phyloP scores from a whole-genome alignment of 495 filamentous ascomycete species.

The Aspergillus incahuasiensis region DNA sequence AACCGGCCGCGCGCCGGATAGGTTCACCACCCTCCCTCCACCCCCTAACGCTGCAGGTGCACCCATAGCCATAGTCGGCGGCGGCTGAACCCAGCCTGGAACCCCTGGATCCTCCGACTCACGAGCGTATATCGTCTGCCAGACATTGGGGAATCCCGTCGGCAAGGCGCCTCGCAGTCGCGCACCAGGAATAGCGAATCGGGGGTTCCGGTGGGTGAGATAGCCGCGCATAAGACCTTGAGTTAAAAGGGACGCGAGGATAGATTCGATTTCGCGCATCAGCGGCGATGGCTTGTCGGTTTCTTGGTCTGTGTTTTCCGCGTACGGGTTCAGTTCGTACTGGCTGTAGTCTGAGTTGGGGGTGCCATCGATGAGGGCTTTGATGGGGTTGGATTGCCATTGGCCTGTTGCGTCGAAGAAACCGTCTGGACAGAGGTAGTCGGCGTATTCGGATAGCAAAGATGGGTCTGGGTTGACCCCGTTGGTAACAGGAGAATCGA shows the following conservation, averaged over 20 bases:
- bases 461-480: slow-evolving; percentile 11
- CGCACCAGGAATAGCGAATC: slow-evolving; percentile 79
- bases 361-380: slow-evolving; percentile 33
- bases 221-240: slow-evolving; percentile 87
- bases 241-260: slow-evolving; percentile 69
- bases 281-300: slow-evolving; percentile 46
- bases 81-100: slow-evolving; percentile 53
- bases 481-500: slow-evolving; percentile 12
- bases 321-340: slow-evolving; percentile 40
- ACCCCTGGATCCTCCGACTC: slow-evolving; percentile 40
- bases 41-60: slow-evolving; percentile 18
- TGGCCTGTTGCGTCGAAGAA: slow-evolving; percentile 35
- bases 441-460: slow-evolving; percentile 29
- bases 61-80: slow-evolving; percentile 11
- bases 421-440: slow-evolving; percentile 34
- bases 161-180: slow-evolving; percentile 57
- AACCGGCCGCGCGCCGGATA: slow-evolving; percentile 49
- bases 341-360: slow-evolving; percentile 43
- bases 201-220: slow-evolving; percentile 66
- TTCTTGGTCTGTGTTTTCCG: slow-evolving; percentile 23
- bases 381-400: slow-evolving; percentile 24
- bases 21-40: slow-evolving; percentile 49
- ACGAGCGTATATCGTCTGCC: slow-evolving; percentile 49
- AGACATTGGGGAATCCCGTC: slow-evolving; percentile 59
- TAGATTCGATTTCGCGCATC: slow-evolving; percentile 68